Base-by-base conservation (phyloP, 495 filamentous ascomycete species). In the Podospora comata region DNA sequence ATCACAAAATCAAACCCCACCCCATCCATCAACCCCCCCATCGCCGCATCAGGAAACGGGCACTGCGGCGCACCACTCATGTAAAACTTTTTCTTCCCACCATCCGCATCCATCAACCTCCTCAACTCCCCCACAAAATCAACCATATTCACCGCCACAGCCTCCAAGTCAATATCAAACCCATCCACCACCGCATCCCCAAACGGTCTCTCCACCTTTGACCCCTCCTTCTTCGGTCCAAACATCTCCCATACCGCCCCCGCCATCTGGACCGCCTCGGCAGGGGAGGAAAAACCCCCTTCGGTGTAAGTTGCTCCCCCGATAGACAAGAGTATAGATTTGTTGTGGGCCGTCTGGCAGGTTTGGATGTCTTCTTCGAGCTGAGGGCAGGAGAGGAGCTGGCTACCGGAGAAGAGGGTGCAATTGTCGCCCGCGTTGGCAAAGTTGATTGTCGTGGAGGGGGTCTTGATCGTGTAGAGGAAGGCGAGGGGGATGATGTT, bases 91-190 rank as follows among this genome's bases (percentile, higher is more conserved):
- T 75, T 73, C 71, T 85, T 86, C 71, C 79, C 78, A 64, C 79
- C 78, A 64, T 71, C 84, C 4, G 79, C 78, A 64, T 87, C 78
- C 78, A 86, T 86, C 56, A 87, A 77, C 30, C 71, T 60, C 23
- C 88, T 85, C 5, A 92, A 80, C 60, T 82, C 78, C 59, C 81
- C 74, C 19, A 86, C 86, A 70, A 91, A 88, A 2, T 81, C 77
- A 1, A 77, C 83, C 79, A 85, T 86, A 78, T 86, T 80, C 70
- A 67, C 66, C 68, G 69, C 74, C 58, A 61, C 80, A 71, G 69
- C 76, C 71, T 91, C 88, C 54, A 89, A 85, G 75, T 90, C 88
- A 66, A 91, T 85, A 71, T 93, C 90, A 72, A 92, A 92, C 3
- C 90, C 90, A 71, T 93, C 90, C 56, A 92, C 74, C 32, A 84